phyloP scores from a whole-genome alignment of 257 asterid genomes.

The Solanum peruvianum region DNA sequence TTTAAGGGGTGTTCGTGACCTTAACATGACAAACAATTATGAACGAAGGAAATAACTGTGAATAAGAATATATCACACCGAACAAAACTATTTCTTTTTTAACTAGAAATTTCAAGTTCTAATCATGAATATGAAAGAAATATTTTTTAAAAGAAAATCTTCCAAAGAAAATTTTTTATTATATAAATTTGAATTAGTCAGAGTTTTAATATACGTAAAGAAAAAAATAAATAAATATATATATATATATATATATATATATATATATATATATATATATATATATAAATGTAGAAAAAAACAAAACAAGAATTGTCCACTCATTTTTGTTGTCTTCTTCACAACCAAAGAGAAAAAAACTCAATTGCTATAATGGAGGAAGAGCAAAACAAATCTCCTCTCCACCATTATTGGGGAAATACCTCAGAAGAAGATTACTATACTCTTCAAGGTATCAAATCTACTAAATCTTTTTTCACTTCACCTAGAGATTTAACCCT shows the following conservation, averaged over 20 bases:
- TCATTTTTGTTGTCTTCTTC: background rate
- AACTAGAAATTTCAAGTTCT: too few species aligned
- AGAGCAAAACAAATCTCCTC: background rate
- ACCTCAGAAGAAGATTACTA: slow-evolving; percentile 60
- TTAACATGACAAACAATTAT: too few species aligned
- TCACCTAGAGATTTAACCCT: slow-evolving; percentile 58
- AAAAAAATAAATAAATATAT: too few species aligned
- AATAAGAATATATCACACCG: too few species aligned
- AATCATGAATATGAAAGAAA: too few species aligned
- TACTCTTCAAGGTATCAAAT: slow-evolving; percentile 38
- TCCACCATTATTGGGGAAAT: slow-evolving; percentile 61
- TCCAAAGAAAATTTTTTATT: too few species aligned
- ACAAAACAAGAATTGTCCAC: background rate
- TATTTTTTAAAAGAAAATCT: too few species aligned
- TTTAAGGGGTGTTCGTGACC: accelerated
- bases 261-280: background rate
- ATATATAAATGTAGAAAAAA: too few species aligned
- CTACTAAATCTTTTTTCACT: slow-evolving; percentile 41
- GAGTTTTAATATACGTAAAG: accelerated
- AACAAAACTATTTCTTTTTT: too few species aligned
- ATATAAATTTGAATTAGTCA: background rate
- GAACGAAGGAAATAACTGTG: too few species aligned
- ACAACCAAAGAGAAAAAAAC: background rate
- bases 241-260: too few species aligned
- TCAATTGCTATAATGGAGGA: background rate